These are phyloP conservation scores for Dioscorea dumetorum DNA, from an alignment of 106 monocot genomes.

Conservation along the genomic window DNA sequence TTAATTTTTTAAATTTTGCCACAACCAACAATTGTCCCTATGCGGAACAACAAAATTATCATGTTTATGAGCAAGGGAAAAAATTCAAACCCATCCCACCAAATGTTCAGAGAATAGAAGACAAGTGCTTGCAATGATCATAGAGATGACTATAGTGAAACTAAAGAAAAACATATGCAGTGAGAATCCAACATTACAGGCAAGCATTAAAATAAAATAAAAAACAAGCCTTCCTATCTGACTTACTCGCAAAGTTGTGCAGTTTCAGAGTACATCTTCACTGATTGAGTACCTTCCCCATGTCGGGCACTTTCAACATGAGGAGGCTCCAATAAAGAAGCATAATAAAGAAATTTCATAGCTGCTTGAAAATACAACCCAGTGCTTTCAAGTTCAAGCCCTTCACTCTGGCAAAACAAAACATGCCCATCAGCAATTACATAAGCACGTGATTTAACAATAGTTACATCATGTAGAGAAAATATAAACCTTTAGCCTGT, in stretches of 20 bases:
- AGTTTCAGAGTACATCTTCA: constrained; percentile 70
- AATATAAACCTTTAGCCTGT: constrained; percentile 66
- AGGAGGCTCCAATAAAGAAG: constrained; percentile 67
- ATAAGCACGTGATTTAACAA: not conserved
- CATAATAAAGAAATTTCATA: constrained; percentile 73
- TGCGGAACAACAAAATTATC: too few relatives aligned
- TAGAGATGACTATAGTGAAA: too few relatives aligned
- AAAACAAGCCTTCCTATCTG: not conserved
- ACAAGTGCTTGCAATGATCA: too few relatives aligned
- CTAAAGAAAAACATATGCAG: too few relatives aligned
- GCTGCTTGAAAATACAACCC: constrained; percentile 79
- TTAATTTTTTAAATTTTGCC: too few relatives aligned
- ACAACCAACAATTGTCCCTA: too few relatives aligned
- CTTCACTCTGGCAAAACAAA: constrained; percentile 51
- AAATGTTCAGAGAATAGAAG: too few relatives aligned
- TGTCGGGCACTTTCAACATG: constrained; percentile 46
- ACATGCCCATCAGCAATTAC: not conserved
- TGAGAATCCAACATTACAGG: too few relatives aligned
- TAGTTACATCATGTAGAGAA: not conserved
- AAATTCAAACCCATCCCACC: too few relatives aligned
- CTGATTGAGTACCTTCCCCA: constrained; percentile 36
- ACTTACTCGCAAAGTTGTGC: constrained; percentile 92
- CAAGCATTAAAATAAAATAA: not conserved
- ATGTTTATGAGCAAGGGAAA: too few relatives aligned
- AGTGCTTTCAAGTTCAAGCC: constrained; percentile 62